Conservation (phyloP, 1,284 basidiomycete species). For the Wallemia mellicola region DNA sequence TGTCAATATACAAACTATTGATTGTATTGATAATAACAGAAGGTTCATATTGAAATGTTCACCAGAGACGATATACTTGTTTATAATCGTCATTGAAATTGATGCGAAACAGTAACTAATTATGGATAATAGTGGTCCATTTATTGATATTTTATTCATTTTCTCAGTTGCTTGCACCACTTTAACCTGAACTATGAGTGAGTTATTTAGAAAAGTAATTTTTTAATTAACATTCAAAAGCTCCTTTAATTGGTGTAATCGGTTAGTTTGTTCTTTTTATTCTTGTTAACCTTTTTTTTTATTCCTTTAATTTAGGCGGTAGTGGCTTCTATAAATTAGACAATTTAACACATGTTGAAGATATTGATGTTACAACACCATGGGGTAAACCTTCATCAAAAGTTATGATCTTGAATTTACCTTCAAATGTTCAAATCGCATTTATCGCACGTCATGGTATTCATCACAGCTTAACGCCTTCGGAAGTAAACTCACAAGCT, state of each 20-base stretch:
- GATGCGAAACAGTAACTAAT: conserved; percentile 74
- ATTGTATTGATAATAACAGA: conserved; percentile 72
- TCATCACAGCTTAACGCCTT: conserved; percentile 40
- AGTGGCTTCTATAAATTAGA: conserved; percentile 46
- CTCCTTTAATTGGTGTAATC: conserved; percentile 1
- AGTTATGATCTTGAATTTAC: conserved; percentile 55
- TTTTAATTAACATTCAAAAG: neutral
- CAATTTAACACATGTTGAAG: conserved; percentile 44
- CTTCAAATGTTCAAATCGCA: conserved; percentile 46
- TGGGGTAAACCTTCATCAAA: conserved; percentile 83
- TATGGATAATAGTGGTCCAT: too few relatives aligned
- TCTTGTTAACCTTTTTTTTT: neutral
- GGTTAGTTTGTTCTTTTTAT: neutral
- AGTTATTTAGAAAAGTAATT: too few relatives aligned
- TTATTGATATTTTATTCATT: too few relatives aligned
- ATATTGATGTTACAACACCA: conserved; percentile 26
- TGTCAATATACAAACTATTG: conserved; percentile 48
- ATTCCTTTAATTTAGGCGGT: neutral
- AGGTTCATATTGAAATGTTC: conserved; percentile 89
- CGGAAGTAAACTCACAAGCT: conserved; percentile 49
- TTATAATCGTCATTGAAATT: conserved; percentile 55
- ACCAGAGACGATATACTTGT: conserved; percentile 78
- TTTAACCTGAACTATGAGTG: neutral
- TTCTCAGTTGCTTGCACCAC: too few relatives aligned
- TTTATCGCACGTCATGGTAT: conserved; percentile 74